Conservation (phyloP, 192 early-diverging fungal species). For the Dimargaris xerosporica region DNA sequence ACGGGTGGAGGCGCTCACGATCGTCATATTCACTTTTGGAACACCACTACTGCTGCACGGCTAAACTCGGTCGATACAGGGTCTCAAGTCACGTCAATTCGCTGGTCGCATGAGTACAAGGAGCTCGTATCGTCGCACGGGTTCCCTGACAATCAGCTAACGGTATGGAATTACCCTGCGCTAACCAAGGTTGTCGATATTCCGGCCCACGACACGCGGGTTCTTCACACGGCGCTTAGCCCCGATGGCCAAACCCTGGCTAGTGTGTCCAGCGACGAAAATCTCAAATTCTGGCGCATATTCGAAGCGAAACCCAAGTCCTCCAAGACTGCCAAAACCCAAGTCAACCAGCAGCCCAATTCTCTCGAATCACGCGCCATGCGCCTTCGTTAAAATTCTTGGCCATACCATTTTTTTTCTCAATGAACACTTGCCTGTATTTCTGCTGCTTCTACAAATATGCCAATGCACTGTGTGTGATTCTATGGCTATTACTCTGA, state of each 20-base stretch:
- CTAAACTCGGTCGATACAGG: constrained; percentile 57
- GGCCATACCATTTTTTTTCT: too few relatives aligned
- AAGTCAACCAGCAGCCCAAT: background rate
- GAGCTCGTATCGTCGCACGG: constrained; percentile 91
- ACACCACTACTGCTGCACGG: constrained; percentile 46
- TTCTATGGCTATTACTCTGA: too few relatives aligned
- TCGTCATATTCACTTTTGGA: constrained; percentile 85
- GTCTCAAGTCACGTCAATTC: constrained; percentile 85
- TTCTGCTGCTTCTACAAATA: too few relatives aligned
- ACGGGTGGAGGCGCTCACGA: constrained; percentile 88
- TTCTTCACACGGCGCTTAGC: constrained; percentile 78
- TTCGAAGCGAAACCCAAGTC: constrained; percentile 44
- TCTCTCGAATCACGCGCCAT: constrained; percentile 8
- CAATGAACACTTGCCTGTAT: too few relatives aligned
- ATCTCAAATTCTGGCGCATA: constrained; percentile 89
- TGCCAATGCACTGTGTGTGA: too few relatives aligned
- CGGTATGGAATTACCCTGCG: constrained; percentile 69
- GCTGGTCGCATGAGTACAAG: constrained; percentile 69
- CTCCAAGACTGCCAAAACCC: constrained; percentile 5
- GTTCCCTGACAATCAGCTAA: constrained; percentile 71
- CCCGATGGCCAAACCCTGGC: constrained; percentile 87
- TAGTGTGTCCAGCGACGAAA: constrained; percentile 86
- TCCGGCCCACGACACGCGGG: constrained; percentile 71
- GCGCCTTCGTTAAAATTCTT: constrained; percentile 2
- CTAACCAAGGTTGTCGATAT: constrained; percentile 58